Evolutionary conservation across 2,329 filamentous ascomycete genomes (phyloP), one percentile per base, ranked within the genome.

Genomic region (Chalaropsis ovoidea): DNA sequence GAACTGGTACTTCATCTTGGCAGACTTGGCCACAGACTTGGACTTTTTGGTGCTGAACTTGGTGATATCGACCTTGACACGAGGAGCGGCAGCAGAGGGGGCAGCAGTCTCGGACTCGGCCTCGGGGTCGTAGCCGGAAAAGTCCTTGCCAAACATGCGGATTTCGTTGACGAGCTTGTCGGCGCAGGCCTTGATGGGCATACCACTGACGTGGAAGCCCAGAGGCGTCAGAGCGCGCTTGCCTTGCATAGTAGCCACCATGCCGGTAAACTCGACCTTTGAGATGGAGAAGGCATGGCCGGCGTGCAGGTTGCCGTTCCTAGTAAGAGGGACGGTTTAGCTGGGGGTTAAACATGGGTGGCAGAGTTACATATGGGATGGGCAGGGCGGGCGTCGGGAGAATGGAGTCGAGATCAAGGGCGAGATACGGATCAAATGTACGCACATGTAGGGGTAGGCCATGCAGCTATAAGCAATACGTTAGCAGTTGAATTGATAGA

Each of bases 101-200:
- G 63, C 27, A 31, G 80, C 77, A 45, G 79, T 76, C 65, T 78
- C 79, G 62, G 69, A 75, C 52, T 78, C 77, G 2, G 79, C 77
- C 11, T 88, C 84, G 65, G 85, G 83, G 64, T 82, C 80, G 76
- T 90, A 95, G 60, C 82, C 80, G 72, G 92, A 87, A 69, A 97
- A 97, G 72, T 91, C 86, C 73, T 87, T 78, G 24, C 94, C 94
- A 72, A 97, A 99, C 77, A 88, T 80, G 76, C 89, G 85, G 66
- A 97, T 87, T 77, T 99, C 94, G 69, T 90, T 86, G 67, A 87
- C 85, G 58, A 99, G 84, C 80, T 97, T 97, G 80, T 99, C 93
- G 65, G 94, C 91, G 72, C 90, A 95, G 5, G 94, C 92, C 77
- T 96, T 96, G 80, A 99, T 99, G 58, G 92, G 91, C 87, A 99